Conservation (phyloP, 495 filamentous ascomycete genomes). For the Penicillium dipodomyicola region DNA sequence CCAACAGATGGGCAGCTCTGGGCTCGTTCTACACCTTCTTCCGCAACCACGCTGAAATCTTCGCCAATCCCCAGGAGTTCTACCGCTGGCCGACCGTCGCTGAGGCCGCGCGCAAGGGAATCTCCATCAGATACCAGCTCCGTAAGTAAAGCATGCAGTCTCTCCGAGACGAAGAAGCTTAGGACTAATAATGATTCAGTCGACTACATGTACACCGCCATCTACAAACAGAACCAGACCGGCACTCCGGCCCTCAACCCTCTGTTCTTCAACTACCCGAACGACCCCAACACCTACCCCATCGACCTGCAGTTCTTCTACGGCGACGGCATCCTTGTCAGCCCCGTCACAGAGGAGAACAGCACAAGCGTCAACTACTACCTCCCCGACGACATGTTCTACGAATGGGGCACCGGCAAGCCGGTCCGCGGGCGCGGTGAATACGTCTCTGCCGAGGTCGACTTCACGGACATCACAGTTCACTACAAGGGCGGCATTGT, state of each 20-base stretch:
- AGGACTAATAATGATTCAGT: conserved; percentile 27
- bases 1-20: conserved; percentile 67
- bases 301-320: conserved; percentile 73
- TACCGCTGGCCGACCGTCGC: conserved; percentile 69
- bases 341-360: conserved; percentile 64
- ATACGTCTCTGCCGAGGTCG: conserved; percentile 51
- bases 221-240: conserved; percentile 61
- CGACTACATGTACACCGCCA: conserved; percentile 80
- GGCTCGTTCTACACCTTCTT: conserved; percentile 77
- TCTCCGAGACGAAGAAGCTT: neutral
- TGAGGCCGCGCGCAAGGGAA: conserved; percentile 64
- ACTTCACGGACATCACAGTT: conserved; percentile 66
- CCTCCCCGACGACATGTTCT: conserved; percentile 72
- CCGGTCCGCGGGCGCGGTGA: conserved; percentile 55
- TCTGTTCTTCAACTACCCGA: conserved; percentile 69
- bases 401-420: conserved; percentile 69
- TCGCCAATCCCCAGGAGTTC: conserved; percentile 63
- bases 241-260: conserved; percentile 70
- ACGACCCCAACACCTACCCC: conserved; percentile 57
- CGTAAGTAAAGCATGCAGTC: conserved; percentile 7
- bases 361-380: conserved; percentile 67
- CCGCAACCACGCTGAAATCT: conserved; percentile 60
- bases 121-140: conserved; percentile 71
- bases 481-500: conserved; percentile 70
- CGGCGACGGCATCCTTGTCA: conserved; percentile 67